Evolutionary conservation across 1,284 basidiomycete species (phyloP), one percentile per base, ranked within the genome.

Genomic region (Mycosarcoma mackinlayi): DNA sequence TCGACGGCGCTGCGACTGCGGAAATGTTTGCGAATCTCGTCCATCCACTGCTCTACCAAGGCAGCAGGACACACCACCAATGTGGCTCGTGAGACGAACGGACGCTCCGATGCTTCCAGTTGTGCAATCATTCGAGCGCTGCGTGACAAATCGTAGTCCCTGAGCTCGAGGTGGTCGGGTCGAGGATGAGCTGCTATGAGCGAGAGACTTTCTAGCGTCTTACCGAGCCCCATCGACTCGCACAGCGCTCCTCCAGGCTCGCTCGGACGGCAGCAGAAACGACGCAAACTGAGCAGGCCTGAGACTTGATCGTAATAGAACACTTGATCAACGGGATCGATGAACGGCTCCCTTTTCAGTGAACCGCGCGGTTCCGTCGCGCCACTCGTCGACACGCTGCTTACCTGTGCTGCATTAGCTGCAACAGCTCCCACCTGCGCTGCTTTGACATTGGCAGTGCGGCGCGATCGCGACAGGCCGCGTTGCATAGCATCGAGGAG

Each of bases 221-320:
- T 76, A 2, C 74, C 74, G 3, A 76, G 58, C 0, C 74, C 74
- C 67, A 76, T 70, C 25, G 65, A 57, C n/a, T 76, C 74, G 45
- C 67, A 71, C n/a, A 76, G 74, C 6, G 59, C 67, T 11, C 72
- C 74, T 28, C 74, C 74, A 10, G 72, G 66, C 52, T 74, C 71
- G 31, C 50, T 52, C 7, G 11, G 45, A 19, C 64, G 63, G 41
- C 73, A 60, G 5, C 44, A 44, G 47, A 73, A 75, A 27, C 56
- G 57, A 30, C 65, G 56, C 14, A 69, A 50, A 24, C 54, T 70
- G 24, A 65, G 34, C 54, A 64, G 49, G 27, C 73, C 73, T 3
- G 73, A 68, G n/a, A 66, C 48, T 9, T 63, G 55, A 34, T 75
- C 73, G 31, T 58, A 63, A 53, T 73, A 73, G 44, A 75, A 63